Evolutionary conservation across 352 stramenopile genomes (phyloP), one percentile per base, ranked within the genome.

Genomic region (Pythium plurisporium): DNA sequence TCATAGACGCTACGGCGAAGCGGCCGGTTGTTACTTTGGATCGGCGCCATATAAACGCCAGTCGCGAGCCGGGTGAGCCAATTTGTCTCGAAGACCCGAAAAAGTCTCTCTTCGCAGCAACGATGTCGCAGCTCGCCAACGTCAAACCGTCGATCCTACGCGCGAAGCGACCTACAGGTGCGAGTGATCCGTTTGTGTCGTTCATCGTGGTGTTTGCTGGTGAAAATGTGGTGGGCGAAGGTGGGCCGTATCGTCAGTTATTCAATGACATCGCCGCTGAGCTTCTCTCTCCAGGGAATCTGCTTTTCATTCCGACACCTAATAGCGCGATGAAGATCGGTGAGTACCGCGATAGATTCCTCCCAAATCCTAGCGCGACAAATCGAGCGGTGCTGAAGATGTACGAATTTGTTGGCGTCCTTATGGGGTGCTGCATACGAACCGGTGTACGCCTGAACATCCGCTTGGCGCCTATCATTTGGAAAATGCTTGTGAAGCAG

Each of bases 401-500:
- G 74, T 90, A 76, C 52, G 82, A 92, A 56, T 89, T 88, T 60
- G 79, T 90, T 6, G 82, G 82, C 4, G 53, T 87, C 7, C 45
- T 92, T 11, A 90, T 92, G 76, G 82, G 82, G 8, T 90, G 82
- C 56, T 90, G 80, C 29, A 58, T 92, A 2, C 74, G 82, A n/a
- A 92, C 82, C 5, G 82, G 82, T 0, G 82, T 92, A 19, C 72
- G 79, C 4, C 59, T 92, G 29, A 89, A 89, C 26, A 64, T 92
- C 37, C 79, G 79, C 20, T 45, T 92, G 27, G 80, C 82, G 5
- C 82, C 82, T 17, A 69, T 90, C 15, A 72, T 90, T 31, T 92
- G 82, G 82, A 92, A 92, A 53, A 74, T 88, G 68, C 47, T 92
- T 3, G 82, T 90, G 27, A 84, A 88, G 34, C 79, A 92, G 48